Base-by-base conservation (phyloP, 2,329 filamentous ascomycete species). In the Colletotrichum lindemuthianum region DNA sequence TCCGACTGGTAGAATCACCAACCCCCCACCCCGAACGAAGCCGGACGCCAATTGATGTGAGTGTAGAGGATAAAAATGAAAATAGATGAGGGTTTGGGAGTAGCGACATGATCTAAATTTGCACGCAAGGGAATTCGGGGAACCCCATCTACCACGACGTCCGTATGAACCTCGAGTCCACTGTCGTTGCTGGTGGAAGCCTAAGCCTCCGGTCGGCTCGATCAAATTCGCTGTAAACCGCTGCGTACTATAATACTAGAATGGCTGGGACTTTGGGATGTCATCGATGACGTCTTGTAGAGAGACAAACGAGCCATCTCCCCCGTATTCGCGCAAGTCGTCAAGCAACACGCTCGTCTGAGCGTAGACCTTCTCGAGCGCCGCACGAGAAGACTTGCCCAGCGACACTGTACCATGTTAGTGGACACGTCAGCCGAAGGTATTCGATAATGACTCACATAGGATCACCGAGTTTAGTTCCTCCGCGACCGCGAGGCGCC, bases 381-480 rank as follows among this genome's bases (percentile, higher is more conserved):
- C 92, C 2, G 96, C 92, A 5, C 90, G 89, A 3, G 92, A 93
- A 0, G 93, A 95, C 78, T 97, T 96, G 53, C 96, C 96, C 3
- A 97, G 84, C 1, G 92, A 96, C 45, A 93, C 95, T 97, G 55
- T 43, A 48, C 15, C 8, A 40, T 4, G 34, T 53, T 57, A 32
- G n/a, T 11, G 2, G 8, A 2, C 10, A 40, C 15, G 11, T 59
- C 16, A 33, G 16, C 24, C 24, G 10, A 8, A 13, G 33, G 10
- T 4, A 13, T 24, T 39, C 5, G 52, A 40, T 13, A 15, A 24
- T 24, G 5, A 84, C 89, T 80, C 81, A 97, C 93, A 88, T 65
- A 99, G 77, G 71, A 99, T 97, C 50, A 93, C 94, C 66, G 92
- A 92, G 77, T 98, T 98, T 60, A 99, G 82, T 76, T 97, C 94